Base-by-base conservation (phyloP, 1,284 basidiomycete species). In the Moesziomyces sp. region DNA sequence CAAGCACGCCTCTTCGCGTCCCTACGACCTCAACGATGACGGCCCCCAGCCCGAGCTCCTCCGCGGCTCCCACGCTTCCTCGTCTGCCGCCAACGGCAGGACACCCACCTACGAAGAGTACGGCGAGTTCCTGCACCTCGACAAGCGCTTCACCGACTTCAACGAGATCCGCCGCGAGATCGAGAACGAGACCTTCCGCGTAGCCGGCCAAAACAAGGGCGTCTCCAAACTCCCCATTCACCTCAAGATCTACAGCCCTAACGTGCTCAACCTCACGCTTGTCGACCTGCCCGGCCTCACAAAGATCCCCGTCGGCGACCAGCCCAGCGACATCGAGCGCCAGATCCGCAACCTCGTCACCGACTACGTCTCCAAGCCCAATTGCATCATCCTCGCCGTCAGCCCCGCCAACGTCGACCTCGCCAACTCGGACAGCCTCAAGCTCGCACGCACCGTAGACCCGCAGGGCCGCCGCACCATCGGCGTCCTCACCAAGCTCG, bases 131-230 rank as follows among this genome's bases (percentile, higher is more conserved):
- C 88, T 98, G 34, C 96, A 99, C 85, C 88, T 96, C 70, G 94
- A 98, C 88, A 93, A 93, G 84, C 90, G 92, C 52, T 98, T 96
- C 86, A 95, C 93, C 48, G 95, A 98, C 83, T 98, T 97, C 83
- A 88, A 89, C 56, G 95, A 98, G 79, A 92, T 99, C 76, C 89
- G 94, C 42, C 91, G 91, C 75, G 97, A 99, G 86, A 99, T 99
- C 74, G 96, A 99, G 86, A 92, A 94, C 84, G 97, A 99, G 87
- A 99, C 97, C 3, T 95, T 92, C 85, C 88, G 96, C 46, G 96
- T 99, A 28, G 96, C 97, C 0, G 96, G 96, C 0, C 95, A 98
- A 87, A 99, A 99, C 86, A 99, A 98, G 87, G 96, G 97, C 55
- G 92, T 99, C 67, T 95, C 93, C 86, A 95, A 95, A 85, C 86